Evolutionary conservation across 495 filamentous ascomycete species (phyloP).

Genomic region (Penicillium cataractarum): DNA sequence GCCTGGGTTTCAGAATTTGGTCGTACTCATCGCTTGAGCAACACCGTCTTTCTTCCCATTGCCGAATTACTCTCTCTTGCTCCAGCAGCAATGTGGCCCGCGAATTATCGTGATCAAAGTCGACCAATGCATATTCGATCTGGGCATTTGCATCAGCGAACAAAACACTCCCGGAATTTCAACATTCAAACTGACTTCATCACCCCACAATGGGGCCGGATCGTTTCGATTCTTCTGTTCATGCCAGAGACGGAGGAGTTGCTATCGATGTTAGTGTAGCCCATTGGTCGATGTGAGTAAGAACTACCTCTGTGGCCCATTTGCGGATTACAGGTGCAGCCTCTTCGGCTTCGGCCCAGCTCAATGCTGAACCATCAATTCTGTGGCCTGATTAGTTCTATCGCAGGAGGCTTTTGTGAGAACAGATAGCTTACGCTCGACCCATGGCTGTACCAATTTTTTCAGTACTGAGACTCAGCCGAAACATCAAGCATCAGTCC

Average conservation of each 20-base stretch:
- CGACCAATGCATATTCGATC: constrained; percentile 1
- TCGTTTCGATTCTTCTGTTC: constrained; percentile 3
- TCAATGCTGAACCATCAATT: constrained; percentile 1
- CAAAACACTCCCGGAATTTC: no score
- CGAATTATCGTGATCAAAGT: background rate
- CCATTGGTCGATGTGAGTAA: no score
- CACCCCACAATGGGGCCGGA: background rate
- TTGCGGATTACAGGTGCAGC: background rate
- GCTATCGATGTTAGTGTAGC: background rate
- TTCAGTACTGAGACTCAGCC: background rate
- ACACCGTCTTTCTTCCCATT: background rate
- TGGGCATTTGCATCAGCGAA: background rate
- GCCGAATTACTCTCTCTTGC: background rate
- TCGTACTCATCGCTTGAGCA: background rate
- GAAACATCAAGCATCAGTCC: background rate
- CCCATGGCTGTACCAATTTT: background rate
- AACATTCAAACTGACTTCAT: background rate
- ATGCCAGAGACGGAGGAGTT: background rate
- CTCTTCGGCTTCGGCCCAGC: constrained; percentile 1
- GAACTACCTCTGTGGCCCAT: background rate
- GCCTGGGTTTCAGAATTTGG: no score
- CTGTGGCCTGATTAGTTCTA: background rate
- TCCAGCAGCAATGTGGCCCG: background rate
- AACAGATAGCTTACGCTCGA: background rate
- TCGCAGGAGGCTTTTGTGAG: background rate